A percentile compares a stretch with the other conserved stretches of the same genome.
phyloP scores from a whole-genome alignment of 1,139 yeast genomes.

The Geotrichum fermentans region DNA sequence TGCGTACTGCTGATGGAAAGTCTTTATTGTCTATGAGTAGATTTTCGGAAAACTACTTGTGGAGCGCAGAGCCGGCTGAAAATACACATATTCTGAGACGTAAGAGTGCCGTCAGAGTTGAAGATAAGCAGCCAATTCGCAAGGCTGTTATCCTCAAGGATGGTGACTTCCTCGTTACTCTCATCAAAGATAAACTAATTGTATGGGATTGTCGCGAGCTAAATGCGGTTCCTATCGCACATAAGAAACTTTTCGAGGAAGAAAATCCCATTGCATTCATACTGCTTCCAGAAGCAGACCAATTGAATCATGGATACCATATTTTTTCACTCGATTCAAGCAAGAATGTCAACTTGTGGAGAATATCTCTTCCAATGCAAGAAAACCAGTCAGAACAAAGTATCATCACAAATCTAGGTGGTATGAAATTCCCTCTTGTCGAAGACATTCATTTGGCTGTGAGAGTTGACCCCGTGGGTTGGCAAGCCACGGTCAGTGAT shows the following conservation, averaged over 20 bases:
- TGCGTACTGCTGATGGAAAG: constrained; percentile 60
- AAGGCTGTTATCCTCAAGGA: constrained; percentile 52
- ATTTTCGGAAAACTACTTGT: constrained; percentile 35
- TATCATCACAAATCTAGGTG: constrained; percentile 18
- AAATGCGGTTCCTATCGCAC: constrained; percentile 25
- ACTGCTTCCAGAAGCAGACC: constrained; percentile 44
- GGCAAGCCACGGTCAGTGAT: constrained; percentile 40
- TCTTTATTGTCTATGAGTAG: constrained; percentile 46
- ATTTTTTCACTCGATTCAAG: constrained; percentile 44
- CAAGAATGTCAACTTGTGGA: constrained; percentile 24
- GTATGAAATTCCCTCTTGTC: constrained; percentile 26
- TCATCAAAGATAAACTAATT: constrained; percentile 41
- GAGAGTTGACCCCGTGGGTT: constrained; percentile 65
- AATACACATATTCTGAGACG: constrained; percentile 31
- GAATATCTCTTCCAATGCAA: constrained; percentile 13
- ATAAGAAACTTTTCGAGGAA: constrained; percentile 22
- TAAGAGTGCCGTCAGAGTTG: constrained; percentile 29
- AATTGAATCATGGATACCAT: constrained; percentile 39
- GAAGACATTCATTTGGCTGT: constrained; percentile 45
- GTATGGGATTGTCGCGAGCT: constrained; percentile 57
- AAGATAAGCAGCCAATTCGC: constrained; percentile 39
- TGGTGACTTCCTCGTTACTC: constrained; percentile 48
- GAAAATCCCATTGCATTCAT: constrained; percentile 42
- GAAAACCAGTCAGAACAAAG: not conserved
- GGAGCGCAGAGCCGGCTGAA: constrained; percentile 31